Conservation (phyloP, 345 rosid species). For the Salix koriyanagi region DNA sequence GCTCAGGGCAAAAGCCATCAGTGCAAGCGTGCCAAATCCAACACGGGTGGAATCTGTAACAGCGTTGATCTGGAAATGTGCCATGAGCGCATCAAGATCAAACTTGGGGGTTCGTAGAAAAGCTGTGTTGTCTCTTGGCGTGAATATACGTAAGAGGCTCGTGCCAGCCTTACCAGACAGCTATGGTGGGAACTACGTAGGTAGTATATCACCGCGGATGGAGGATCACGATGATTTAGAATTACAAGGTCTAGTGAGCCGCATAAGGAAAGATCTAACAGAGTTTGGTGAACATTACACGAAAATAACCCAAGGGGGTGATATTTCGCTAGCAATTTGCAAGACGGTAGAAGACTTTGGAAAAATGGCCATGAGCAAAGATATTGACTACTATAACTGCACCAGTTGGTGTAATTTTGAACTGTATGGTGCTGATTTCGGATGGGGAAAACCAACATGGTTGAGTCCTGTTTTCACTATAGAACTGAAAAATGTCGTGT, state of each 20-base stretch:
- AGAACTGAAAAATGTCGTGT: neutral
- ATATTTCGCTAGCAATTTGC: neutral
- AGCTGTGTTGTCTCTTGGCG: neutral
- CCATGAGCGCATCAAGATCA: slow-evolving; percentile 1
- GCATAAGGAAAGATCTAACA: slow-evolving; percentile 9
- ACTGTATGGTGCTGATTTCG: slow-evolving; percentile 6
- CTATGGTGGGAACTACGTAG: slow-evolving; percentile 4
- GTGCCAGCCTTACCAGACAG: neutral
- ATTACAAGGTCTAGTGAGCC: neutral
- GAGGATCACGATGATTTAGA: neutral
- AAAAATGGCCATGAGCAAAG: neutral
- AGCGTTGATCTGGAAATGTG: slow-evolving; percentile 13
- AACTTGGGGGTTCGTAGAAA: neutral
- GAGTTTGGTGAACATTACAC: slow-evolving; percentile 1
- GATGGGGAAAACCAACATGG: slow-evolving; percentile 18
- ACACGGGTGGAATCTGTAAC: slow-evolving; percentile 15
- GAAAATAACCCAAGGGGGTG: neutral
- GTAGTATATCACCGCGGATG: neutral
- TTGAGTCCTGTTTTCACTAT: neutral
- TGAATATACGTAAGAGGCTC: slow-evolving; percentile 12
- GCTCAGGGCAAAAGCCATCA: slow-evolving; percentile 1
- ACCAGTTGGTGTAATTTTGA: slow-evolving; percentile 13
- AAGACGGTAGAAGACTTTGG: neutral
- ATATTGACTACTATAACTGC: slow-evolving; percentile 1
- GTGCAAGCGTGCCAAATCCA: neutral